Base-by-base conservation (phyloP, 805 yeast genomes). In the Ogataea nakhonphanomensis region DNA sequence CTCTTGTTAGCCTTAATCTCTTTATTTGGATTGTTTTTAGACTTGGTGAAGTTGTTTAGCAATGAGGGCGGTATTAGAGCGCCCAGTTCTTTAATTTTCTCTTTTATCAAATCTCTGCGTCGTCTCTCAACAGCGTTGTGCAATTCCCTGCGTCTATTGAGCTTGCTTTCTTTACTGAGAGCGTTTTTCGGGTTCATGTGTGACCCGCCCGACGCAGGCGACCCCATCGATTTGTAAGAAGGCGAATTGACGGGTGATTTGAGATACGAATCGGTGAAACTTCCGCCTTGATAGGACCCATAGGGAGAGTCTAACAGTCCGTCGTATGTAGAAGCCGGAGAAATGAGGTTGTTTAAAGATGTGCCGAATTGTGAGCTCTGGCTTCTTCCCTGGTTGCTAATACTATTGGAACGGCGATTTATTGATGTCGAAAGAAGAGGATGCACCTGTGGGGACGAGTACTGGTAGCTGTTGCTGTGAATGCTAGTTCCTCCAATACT, bases 111-210 rank as follows among this genome's bases (percentile, higher is more conserved):
- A 60, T 91, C 98, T 47, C 98, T 73, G 57, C 98, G 74, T 51
- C 96, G 73, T 53, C 96, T 74, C 62, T 90, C 98, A 4, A 90
- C 97, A 1, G 95, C 96, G 58, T 90, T 90, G 61, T 90, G 98
- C 46, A 88, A 81, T 57, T 89, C 96, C 44, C 95, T 68, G 47
- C 96, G 73, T 47, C 95, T 73, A 45, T 79, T 76, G 39, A 84
- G 60, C 55, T 84, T 84, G 44, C 83, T 88, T 38, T 84, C 95
- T 54, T 78, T 79, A 4, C 74, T 61, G 27, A 73, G 41, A 37
- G 59, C 55, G 35, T 49, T 61, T 39, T 62, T 64, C 4, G 64
- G 63, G 32, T 62, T 62, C 49, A 62, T 41, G 38, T 62, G 65
- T 2, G 64, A 48, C 4, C 61, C 57, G 26, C 51, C 44, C 4